Conservation (phyloP, 371 early-diverging fungal species). For the Mucor saturninus region DNA sequence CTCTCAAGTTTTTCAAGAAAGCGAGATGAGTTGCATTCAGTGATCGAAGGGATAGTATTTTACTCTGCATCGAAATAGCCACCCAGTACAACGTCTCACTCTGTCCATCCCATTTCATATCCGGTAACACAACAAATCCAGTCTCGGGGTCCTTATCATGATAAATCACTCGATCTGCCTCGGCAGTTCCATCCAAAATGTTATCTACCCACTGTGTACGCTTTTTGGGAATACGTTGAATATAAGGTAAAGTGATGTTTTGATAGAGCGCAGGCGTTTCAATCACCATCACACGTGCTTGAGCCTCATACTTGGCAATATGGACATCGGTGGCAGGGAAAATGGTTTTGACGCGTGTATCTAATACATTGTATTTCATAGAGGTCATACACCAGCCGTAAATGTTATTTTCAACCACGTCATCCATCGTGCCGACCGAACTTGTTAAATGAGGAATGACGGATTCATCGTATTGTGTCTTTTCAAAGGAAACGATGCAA, state of each 20-base stretch:
- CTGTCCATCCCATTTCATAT: constrained; percentile 84
- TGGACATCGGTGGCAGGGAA: constrained; percentile 74
- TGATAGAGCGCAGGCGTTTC: constrained; percentile 65
- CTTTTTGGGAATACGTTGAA: constrained; percentile 62
- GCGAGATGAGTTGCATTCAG: constrained; percentile 61
- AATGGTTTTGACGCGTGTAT: constrained; percentile 62
- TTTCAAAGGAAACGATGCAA: constrained; percentile 57
- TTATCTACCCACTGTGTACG: constrained; percentile 83
- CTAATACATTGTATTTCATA: constrained; percentile 35
- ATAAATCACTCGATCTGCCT: constrained; percentile 67
- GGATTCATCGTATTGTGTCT: constrained; percentile 50
- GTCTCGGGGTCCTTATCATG: constrained; percentile 53
- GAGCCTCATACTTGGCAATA: constrained; percentile 74
- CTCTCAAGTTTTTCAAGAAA: constrained; percentile 66
- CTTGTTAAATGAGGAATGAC: constrained; percentile 35
- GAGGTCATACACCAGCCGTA: constrained; percentile 63
- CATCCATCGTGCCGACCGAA: constrained; percentile 18
- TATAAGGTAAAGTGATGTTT: constrained; percentile 60
- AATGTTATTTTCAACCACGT: constrained; percentile 62
- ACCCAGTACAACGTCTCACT: constrained; percentile 70
- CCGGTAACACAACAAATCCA: constrained; percentile 83
- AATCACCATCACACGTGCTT: constrained; percentile 56
- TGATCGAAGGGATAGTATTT: constrained; percentile 71
- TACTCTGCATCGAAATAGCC: constrained; percentile 61
- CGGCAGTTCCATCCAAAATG: constrained; percentile 70